Conservation (phyloP, 179 eudicot species). For the Camellia oleifera region DNA sequence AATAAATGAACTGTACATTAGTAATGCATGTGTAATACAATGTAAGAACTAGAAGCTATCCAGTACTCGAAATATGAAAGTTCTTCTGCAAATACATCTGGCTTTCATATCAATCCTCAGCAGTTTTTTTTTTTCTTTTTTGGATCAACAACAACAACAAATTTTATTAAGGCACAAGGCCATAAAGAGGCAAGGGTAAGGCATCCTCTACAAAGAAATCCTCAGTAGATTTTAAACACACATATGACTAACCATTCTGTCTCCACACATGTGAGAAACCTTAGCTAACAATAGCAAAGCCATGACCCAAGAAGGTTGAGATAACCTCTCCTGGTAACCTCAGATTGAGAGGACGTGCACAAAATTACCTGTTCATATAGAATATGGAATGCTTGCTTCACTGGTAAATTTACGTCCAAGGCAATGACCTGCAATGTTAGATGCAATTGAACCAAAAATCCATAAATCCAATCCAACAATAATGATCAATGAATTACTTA, state of each 20-base stretch:
- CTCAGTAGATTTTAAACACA: neutral
- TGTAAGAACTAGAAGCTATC: neutral
- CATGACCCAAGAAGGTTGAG: neutral
- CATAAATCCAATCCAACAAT: neutral
- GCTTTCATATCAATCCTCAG: too few species aligned
- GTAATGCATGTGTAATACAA: neutral
- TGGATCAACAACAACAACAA: too few species aligned
- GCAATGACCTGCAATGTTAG: constrained; percentile 63
- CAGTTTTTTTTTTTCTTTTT: too few species aligned
- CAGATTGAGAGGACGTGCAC: neutral
- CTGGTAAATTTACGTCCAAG: constrained; percentile 81
- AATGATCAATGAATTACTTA: neutral
- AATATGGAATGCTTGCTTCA: constrained; percentile 92
- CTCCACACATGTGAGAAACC: neutral
- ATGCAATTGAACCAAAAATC: constrained; percentile 9
- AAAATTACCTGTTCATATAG: constrained; percentile 80
- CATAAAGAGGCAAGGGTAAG: too few species aligned
- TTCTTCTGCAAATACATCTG: neutral
- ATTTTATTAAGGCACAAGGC: too few species aligned
- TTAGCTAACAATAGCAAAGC: constrained; percentile 1
- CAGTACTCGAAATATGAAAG: neutral
- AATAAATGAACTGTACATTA: neutral
- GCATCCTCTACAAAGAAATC: neutral
- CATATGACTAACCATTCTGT: neutral
- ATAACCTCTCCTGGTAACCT: neutral